These are phyloP conservation scores for Erythrobasidium hasegawianum DNA, from an alignment of 1,284 basidiomycete species.

Conservation along the genomic window DNA sequence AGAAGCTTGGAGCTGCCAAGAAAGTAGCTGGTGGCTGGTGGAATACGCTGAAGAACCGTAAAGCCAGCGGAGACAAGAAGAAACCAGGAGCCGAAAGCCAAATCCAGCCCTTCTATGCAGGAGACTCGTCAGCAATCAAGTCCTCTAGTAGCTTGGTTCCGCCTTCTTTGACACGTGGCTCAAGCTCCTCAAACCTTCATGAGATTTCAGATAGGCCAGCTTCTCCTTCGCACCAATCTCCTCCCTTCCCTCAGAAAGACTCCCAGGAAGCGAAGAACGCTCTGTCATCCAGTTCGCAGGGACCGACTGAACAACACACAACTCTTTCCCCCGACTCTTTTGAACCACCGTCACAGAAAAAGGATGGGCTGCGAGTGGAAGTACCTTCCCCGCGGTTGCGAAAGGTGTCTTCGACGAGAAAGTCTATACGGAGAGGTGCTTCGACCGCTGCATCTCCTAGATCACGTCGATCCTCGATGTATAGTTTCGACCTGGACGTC, in stretches of 20 bases:
- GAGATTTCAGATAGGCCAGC: neutral
- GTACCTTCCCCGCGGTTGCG: slow-evolving; percentile 2
- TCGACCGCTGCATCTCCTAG: slow-evolving; percentile 13
- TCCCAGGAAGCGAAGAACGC: neutral
- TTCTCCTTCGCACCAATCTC: neutral
- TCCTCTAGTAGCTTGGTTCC: neutral
- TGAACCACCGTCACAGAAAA: neutral
- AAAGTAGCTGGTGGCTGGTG: slow-evolving; percentile 24
- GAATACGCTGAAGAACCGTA: slow-evolving; percentile 27
- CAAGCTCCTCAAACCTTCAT: neutral
- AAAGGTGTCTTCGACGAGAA: slow-evolving; percentile 6
- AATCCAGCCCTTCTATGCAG: neutral
- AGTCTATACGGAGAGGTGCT: slow-evolving; percentile 21
- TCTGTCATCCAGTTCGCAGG: neutral
- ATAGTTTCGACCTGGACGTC: slow-evolving; percentile 40
- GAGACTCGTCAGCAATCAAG: neutral
- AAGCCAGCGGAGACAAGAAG: neutral
- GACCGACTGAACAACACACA: neutral
- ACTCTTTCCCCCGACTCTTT: neutral
- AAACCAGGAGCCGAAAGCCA: neutral
- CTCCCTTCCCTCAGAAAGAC: neutral
- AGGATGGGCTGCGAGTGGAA: slow-evolving; percentile 12
- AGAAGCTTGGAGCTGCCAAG: slow-evolving; percentile 25
- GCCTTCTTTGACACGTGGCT: neutral
- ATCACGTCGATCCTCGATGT: slow-evolving; percentile 37